Base-by-base conservation (phyloP, 805 yeast species). In the Limtongia smithiae region DNA sequence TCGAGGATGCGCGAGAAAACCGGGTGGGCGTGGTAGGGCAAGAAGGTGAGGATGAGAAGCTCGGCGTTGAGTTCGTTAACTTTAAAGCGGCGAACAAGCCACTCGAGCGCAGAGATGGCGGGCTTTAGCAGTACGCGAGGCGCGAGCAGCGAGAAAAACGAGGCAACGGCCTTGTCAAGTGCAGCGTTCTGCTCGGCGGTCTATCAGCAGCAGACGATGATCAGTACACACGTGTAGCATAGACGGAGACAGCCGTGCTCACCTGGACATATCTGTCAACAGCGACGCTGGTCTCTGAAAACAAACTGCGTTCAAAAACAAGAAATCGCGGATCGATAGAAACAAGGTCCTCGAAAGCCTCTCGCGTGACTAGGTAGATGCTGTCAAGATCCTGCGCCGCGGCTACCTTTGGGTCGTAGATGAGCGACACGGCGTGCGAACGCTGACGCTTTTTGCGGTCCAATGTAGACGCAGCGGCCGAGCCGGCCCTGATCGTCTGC, bases 331-430 rank as follows among this genome's bases (percentile, higher is more conserved):
- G 73, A 62, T 93, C 97, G 25, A 91, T 67, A 17, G 76, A 71
- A 38, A 76, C 78, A 44, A 93, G 72, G 59, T 85, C 90, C 27
- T 78, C 80, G 38, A 90, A 73, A 0, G 95, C 95, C 48, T 85
- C 93, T 5, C 77, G 61, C 2, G 93, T 83, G 48, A 78, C 78
- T 44, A 81, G 77, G 62, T 76, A 85, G 50, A 93, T 81, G 38
- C 83, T 74, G 59, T 89, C 96, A 62, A 79, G 90, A 66, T 93
- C 98, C 71, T 93, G 97, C 31, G 90, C 78, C n/a, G 94, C 86
- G 15, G 98, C 98, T 53, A 80, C 81, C 60, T 83, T 81, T 8
- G 96, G 76, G 37, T 87, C 94, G 66, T 83, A 90, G 24, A 93
- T 77, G 57, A 93, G 78, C 41, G 98, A 93, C 34, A 87, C 82